Evolutionary conservation across 352 stramenopile species (phyloP).

Genomic region (Phytophthora sojae): DNA sequence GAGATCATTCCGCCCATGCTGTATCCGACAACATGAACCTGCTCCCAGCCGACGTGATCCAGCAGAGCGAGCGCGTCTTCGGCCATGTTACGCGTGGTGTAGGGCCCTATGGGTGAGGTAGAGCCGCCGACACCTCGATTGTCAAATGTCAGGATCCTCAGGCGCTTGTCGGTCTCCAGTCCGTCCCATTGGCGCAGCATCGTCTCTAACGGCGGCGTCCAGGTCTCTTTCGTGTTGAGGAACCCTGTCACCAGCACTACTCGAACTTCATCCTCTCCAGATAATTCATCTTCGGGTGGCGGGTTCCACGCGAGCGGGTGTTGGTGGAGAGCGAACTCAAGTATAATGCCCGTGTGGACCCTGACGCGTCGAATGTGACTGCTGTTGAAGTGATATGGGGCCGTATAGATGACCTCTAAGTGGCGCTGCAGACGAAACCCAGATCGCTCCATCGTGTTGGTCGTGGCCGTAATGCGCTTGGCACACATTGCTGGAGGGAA

Average conservation of each 20-base stretch:
- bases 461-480: slow-evolving; percentile 24
- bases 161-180: slow-evolving; percentile 2
- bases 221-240: slow-evolving; percentile 51
- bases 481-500: slow-evolving; percentile 9
- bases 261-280: slow-evolving; percentile 19
- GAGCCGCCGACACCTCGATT: slow-evolving; percentile 56
- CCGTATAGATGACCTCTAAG: slow-evolving; percentile 41
- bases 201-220: slow-evolving; percentile 45
- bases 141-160: slow-evolving; percentile 53
- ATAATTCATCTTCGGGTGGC: not conserved
- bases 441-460: slow-evolving; percentile 8
- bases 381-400: slow-evolving; percentile 42
- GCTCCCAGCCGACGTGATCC: slow-evolving; percentile 49
- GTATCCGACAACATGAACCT: slow-evolving; percentile 48
- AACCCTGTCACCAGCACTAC: slow-evolving; percentile 59
- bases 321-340: slow-evolving; percentile 50
- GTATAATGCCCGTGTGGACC: slow-evolving; percentile 43
- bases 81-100: slow-evolving; percentile 55
- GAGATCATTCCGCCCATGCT: slow-evolving; percentile 66
- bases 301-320: slow-evolving; percentile 24
- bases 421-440: slow-evolving; percentile 44
- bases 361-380: slow-evolving; percentile 30
- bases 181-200: slow-evolving; percentile 43
- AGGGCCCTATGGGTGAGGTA: slow-evolving; percentile 42
- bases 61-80: slow-evolving; percentile 51